Conservation (phyloP, 768 basidiomycete genomes). For the Crassisporium funariophilum region DNA sequence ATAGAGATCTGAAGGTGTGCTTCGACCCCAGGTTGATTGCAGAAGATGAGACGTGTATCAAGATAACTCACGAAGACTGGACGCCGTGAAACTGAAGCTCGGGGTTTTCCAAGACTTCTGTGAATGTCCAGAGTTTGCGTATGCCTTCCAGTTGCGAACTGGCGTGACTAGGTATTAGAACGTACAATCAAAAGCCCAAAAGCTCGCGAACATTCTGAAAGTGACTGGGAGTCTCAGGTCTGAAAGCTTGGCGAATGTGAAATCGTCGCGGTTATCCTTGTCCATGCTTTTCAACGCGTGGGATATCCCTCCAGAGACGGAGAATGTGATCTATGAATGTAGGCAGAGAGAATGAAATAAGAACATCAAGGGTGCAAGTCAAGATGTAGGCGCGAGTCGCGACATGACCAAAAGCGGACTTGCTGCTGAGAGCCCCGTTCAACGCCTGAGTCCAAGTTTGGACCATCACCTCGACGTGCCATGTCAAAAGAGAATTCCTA, state of each 20-base stretch:
- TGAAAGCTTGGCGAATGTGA: slow-evolving; percentile 89
- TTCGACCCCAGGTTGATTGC: slow-evolving; percentile 42
- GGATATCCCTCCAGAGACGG: neutral
- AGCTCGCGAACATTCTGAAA: slow-evolving; percentile 65
- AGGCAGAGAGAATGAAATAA: neutral
- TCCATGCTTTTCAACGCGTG: slow-evolving; percentile 37
- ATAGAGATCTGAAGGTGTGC: slow-evolving; percentile 89
- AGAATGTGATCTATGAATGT: too few species aligned
- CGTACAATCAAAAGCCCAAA: neutral
- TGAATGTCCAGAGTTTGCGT: slow-evolving; percentile 69
- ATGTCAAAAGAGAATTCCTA: too few species aligned
- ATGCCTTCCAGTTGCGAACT: slow-evolving; percentile 88
- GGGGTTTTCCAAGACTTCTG: slow-evolving; percentile 82
- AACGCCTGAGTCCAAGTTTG: too few species aligned
- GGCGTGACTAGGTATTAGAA: neutral
- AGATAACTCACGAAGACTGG: slow-evolving; percentile 65
- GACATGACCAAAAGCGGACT: too few species aligned
- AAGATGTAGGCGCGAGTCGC: too few species aligned
- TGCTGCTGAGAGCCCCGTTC: too few species aligned
- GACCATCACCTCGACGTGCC: too few species aligned
- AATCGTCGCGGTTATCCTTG: slow-evolving; percentile 76
- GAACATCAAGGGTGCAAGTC: too few species aligned
- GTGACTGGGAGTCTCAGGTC: slow-evolving; percentile 89
- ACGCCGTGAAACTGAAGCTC: slow-evolving; percentile 83
- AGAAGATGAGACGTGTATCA: slow-evolving; percentile 13